Evolutionary conservation across 331 rosid species (phyloP), one percentile per base, ranked within the genome.

Genomic region (Arachis monticola): DNA sequence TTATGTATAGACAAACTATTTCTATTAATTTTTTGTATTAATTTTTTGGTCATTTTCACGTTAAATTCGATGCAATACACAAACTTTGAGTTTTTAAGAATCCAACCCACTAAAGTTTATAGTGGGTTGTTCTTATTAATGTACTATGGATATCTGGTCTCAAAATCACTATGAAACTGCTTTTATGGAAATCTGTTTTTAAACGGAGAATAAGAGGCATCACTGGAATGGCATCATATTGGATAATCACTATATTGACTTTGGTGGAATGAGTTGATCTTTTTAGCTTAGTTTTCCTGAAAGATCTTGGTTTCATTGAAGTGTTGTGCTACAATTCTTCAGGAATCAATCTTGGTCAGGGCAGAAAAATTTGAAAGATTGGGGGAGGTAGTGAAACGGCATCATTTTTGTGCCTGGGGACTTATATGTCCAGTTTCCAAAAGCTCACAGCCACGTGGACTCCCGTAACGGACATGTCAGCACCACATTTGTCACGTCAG

Each of bases 61-160:
- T 38, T 11, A 38, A 66, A 38, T 46, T 79, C 51, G 17, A 46
- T 32, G 11, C 64, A 6, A 10, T 65, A 3, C 12, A 58, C 32
- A 64, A 53, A 47, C 2, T 27, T 7, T 53, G 8, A 13, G 47
- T 47, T 48, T 65, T 65, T 17, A 57, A 72, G 73, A 79, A 79
- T 72, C 30, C 67, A 57, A 47, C 57, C 2, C 9, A 48, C 60
- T 13, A 1, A 62, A 70, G 41, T 51, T 11, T 13, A 6, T 10
- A 14, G 45, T 59, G 41, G 8, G n/a, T 0, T 31, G 56, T 60
- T 67, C 45, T 60, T 79, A 60, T 45, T 50, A 40, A 38, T 41
- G 41, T 32, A 30, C 40, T 10, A 40, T 30, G 63, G 47, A 66
- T 65, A 48, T 47, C 11, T 32, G 22, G 58, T 73, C 17, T 11